Base-by-base conservation (phyloP, 495 filamentous ascomycete species). In the Lepraria neglecta region DNA sequence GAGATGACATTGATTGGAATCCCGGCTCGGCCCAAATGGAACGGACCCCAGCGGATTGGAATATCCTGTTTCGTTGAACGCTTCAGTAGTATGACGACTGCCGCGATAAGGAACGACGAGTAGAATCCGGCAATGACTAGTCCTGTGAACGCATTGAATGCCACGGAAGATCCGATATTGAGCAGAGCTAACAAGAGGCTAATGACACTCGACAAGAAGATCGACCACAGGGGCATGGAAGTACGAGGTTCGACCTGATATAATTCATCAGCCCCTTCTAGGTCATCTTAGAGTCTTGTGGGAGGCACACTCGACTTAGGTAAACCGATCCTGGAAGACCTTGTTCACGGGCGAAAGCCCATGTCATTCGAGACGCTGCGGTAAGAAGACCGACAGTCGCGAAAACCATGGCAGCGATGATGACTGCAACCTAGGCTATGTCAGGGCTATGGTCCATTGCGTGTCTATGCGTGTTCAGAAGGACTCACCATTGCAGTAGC, bases 261-360 rank as follows among this genome's bases (percentile, higher is more conserved):
- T 24, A 2, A 24, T 24, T 24, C 24, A 24, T 24, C 24, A 24
- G 24, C 2, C 24, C 24, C 24, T 24, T 24, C 24, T 24, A 24
- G 24, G 24, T 24, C 24, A 24, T 24, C 24, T 24, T 24, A 24
- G 24, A 24, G 24, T 24, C 2, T 24, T 24, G 2, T 24, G 24
- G 24, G 24, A 24, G 24, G 24, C 24, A 1, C 24, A 24, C 24
- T 24, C 24, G 24, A 24, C 24, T 24, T 24, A 72, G 70, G 33
- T 68, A 54, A 42, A 60, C 56, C 3, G 67, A 58, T 48, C 61
- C 67, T 6, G 77, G 75, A 3, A 83, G 71, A 2, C 82, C 80
- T 60, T 78, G 77, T 56, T 84, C 82, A 17, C 82, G 75, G 17
- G 81, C 76, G 64, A 84, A 83, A 0, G 80, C 76, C 73, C 77